Conservation (phyloP, 805 yeast species). For the Candida stauntonica region DNA sequence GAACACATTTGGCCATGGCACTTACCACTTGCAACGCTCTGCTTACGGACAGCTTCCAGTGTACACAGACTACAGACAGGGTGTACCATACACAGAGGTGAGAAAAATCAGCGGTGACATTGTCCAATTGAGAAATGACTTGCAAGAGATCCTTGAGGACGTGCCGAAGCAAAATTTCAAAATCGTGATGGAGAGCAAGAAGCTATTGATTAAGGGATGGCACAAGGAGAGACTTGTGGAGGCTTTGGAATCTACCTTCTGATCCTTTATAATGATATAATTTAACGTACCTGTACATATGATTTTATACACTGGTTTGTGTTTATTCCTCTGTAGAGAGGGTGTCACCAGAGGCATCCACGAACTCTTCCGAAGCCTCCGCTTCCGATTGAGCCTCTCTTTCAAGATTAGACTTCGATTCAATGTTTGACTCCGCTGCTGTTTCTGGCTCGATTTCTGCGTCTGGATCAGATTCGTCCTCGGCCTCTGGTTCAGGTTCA, state of each 20-base stretch:
- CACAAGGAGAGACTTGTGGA: slow-evolving; percentile 18
- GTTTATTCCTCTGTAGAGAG: too few species aligned
- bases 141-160: slow-evolving; percentile 46
- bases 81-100: slow-evolving; percentile 64
- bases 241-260: slow-evolving; percentile 20
- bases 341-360: too few species aligned
- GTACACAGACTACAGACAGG: slow-evolving; percentile 63
- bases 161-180: slow-evolving; percentile 44
- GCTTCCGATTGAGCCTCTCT: neutral
- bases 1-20: slow-evolving; percentile 26
- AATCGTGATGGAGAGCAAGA: slow-evolving; percentile 46
- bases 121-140: slow-evolving; percentile 59
- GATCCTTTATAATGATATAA: neutral
- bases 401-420: too few species aligned
- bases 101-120: slow-evolving; percentile 69
- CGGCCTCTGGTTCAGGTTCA: neutral
- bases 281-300: slow-evolving; percentile 5
- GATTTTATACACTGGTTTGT: neutral
- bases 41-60: slow-evolving; percentile 75
- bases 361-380: neutral
- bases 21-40: slow-evolving; percentile 42
- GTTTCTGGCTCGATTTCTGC: too few species aligned
- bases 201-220: slow-evolving; percentile 33
- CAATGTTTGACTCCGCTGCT: too few species aligned
- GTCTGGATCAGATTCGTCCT: slow-evolving; percentile 1